Evolutionary conservation across 1,284 basidiomycete genomes (phyloP), one percentile per base, ranked within the genome.

Genomic region (Schizophyllum amplum): DNA sequence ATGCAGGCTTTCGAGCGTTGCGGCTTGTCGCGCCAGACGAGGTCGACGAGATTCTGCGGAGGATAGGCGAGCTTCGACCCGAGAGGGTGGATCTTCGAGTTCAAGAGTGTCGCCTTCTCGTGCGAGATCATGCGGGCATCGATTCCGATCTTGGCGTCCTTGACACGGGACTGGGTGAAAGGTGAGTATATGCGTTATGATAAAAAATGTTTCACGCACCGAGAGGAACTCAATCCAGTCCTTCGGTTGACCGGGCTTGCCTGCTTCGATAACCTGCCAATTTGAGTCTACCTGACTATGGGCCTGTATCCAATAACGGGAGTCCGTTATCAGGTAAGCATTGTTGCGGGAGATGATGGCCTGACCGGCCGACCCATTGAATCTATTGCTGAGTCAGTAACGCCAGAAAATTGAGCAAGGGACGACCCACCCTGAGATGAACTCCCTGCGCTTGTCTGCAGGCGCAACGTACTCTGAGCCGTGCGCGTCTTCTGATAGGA

Each of bases 251-350:
- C 79, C 78, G 9, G 70, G 63, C 1, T 74, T 68, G 0, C 92
- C 93, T 1, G 87, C 84, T 55, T 78, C 76, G 55, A 93, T 77
- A 42, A 95, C 65, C 13, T 76, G 75, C 94, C 94, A 98, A 62
- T 90, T 85, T 20, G 71, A 62, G 67, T 94, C 90, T 17, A 94
- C 71, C 67, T 95, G 84, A 11, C 84, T 75, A 7, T 78, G 78
- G 5, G 94, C 93, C 71, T 94, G 92, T 1, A 87, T 68, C 87
- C 92, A 96, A 69, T 97, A 97, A 24, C 93, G 81, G 24, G 92
- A 91, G 70, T 98, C 94, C 21, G 87, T 88, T 62, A 95, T 80
- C 24, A 97, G 77, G 63, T 88, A 87, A 3, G 86, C 86, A 2
- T 76, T 72, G 1, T 77, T 77, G 63, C 75, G 75, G 0, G 88